Evolutionary conservation across 257 asterid genomes (phyloP).

Genomic region (Jacaranda mimosifolia): DNA sequence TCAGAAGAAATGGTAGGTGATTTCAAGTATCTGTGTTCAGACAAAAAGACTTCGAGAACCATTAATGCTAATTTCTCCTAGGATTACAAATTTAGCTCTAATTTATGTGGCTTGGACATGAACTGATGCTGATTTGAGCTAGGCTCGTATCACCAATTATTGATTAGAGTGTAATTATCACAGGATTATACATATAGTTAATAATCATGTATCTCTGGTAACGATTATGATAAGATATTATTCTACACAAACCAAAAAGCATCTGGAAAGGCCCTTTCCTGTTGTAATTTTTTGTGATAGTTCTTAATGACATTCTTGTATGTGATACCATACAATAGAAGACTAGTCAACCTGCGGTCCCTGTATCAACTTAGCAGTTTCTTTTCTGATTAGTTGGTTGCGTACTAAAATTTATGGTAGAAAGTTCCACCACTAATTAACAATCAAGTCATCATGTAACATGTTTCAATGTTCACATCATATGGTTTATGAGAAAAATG

Average conservation of each 20-base stretch:
- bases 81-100: slow-evolving; percentile 23
- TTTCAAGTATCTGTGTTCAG: background rate
- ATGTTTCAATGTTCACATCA: background rate
- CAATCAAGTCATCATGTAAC: background rate
- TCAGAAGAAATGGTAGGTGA: background rate
- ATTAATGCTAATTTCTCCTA: slow-evolving; percentile 20
- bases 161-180: slow-evolving; percentile 24
- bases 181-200: slow-evolving; percentile 14
- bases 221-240: background rate
- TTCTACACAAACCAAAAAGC: slow-evolving; percentile 18
- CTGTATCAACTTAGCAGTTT: background rate
- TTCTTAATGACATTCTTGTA: slow-evolving; percentile 1
- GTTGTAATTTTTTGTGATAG: background rate
- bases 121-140: slow-evolving; percentile 37
- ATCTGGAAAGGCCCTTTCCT: slow-evolving; percentile 26
- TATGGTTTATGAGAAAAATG: slow-evolving; percentile 11
- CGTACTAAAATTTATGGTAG: background rate
- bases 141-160: background rate
- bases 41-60: slow-evolving; percentile 5
- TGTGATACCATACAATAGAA: background rate
- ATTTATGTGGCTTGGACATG: slow-evolving; percentile 14
- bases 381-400: background rate
- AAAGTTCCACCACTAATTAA: background rate
- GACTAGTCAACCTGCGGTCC: slow-evolving; percentile 31
- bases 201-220: background rate